Conservation (phyloP, 331 rosid species). For the Acacia pycnantha region DNA sequence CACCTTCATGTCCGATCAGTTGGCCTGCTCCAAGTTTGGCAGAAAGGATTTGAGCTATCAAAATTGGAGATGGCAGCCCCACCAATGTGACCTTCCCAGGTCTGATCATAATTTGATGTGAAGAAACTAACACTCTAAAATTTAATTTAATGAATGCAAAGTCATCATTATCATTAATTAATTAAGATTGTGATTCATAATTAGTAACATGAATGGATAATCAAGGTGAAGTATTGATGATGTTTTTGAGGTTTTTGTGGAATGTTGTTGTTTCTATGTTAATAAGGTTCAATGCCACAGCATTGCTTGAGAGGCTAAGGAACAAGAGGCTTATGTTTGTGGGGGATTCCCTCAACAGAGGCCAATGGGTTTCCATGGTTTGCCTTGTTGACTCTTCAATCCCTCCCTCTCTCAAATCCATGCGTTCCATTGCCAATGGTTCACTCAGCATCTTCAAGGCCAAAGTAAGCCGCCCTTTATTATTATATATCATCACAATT, state of each 20-base stretch:
- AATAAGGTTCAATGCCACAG: slow-evolving; percentile 88
- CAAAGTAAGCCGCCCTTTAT: slow-evolving; percentile 47
- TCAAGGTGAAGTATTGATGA: background rate
- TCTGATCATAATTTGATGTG: background rate
- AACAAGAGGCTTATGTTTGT: slow-evolving; percentile 86
- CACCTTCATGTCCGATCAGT: slow-evolving; percentile 49
- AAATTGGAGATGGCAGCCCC: slow-evolving; percentile 8
- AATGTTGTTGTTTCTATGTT: slow-evolving; percentile 53
- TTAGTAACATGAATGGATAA: background rate
- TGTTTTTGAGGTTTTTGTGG: slow-evolving; percentile 60
- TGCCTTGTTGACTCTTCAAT: slow-evolving; percentile 62
- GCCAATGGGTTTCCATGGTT: slow-evolving; percentile 95
- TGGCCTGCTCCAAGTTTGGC: slow-evolving; percentile 11
- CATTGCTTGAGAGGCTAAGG: slow-evolving; percentile 73
- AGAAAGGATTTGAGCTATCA: slow-evolving; percentile 2
- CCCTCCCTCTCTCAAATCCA: slow-evolving; percentile 48
- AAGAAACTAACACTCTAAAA: background rate
- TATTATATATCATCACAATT: background rate
- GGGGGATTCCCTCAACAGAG: slow-evolving; percentile 88
- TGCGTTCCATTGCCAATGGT: slow-evolving; percentile 64
- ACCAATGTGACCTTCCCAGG: slow-evolving; percentile 18
- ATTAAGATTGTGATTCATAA: background rate
- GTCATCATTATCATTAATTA: background rate
- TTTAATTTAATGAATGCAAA: background rate
- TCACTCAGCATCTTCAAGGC: slow-evolving; percentile 66